phyloP scores from a whole-genome alignment of 805 yeast species.

The Jamesozyma hellenica region DNA sequence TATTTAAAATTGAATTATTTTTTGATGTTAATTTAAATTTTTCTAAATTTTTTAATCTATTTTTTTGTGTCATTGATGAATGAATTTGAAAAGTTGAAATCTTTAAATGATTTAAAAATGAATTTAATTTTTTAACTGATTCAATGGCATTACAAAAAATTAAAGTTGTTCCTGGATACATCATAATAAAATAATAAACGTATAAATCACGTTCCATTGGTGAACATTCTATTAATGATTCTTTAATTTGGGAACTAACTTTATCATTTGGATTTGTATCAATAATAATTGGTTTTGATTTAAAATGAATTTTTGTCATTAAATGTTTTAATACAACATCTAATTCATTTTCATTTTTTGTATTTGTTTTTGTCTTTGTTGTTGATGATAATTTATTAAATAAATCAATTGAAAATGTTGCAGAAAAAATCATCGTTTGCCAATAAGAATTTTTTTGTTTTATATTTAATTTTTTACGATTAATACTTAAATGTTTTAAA shows the following conservation, averaged over 20 bases:
- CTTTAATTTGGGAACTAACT: conserved; percentile 65
- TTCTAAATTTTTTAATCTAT: conserved; percentile 77
- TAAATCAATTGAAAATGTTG: conserved; percentile 78
- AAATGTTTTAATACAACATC: conserved; percentile 59
- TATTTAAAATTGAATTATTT: conserved; percentile 32
- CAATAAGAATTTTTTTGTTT: conserved; percentile 31
- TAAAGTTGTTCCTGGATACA: conserved; percentile 82
- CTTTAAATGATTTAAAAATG: conserved; percentile 58
- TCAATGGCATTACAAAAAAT: conserved; percentile 95
- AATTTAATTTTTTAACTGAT: conserved; percentile 77
- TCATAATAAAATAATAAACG: conserved; percentile 72
- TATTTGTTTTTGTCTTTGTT: conserved; percentile 21
- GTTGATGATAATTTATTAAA: conserved; percentile 58
- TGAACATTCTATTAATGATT: conserved; percentile 85
- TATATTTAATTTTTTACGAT: conserved; percentile 27
- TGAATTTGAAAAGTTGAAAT: conserved; percentile 70
- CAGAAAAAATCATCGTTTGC: conserved; percentile 91
- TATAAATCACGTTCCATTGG: conserved; percentile 83
- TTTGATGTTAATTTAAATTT: conserved; percentile 34
- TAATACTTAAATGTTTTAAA: conserved; percentile 49
- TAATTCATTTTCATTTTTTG: conserved; percentile 26
- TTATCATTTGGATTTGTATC: conserved; percentile 83
- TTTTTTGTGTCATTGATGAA: conserved; percentile 92
- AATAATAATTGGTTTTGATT: conserved; percentile 56
- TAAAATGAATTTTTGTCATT: conserved; percentile 60